Base-by-base conservation (phyloP, 2,329 filamentous ascomycete genomes). In the Epichloe sp. region DNA sequence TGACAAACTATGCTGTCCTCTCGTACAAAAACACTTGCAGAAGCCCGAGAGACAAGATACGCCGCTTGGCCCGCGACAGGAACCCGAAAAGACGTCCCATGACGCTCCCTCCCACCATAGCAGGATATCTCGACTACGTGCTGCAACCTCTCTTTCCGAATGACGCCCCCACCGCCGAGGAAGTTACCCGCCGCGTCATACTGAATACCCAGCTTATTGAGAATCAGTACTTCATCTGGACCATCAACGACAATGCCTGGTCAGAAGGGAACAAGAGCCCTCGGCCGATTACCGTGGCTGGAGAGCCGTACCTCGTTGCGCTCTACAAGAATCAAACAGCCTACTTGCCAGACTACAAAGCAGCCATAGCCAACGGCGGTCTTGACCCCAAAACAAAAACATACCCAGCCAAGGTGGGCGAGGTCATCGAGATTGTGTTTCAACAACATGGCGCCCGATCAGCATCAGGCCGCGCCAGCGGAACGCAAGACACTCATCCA, bases 371-470 rank as follows among this genome's bases (percentile, higher is more conserved):
- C 12, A 75, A 79, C 56, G 54, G 65, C 15, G 78, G 77, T 15
- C 79, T 74, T 67, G 79, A 83, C 53, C 77, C 77, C 0, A 57
- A 53, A 0, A 74, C 69, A 0, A 62, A 65, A 11, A 69, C 73
- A 0, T 82, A 73, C 58, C 75, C 79, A 0, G 77, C 74, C 1
- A 67, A 69, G 43, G 58, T 79, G 2, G 78, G 78, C 26, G 79
- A 83, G 58, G 73, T 79, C 0, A 61, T 79, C 3, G 75, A 78
- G 51, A 74, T 78, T 19, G 71, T 80, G 5, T 66, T 73, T 56
- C 63, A 74, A 71, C 56, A 72, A 66, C 59, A 60, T 61, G 37
- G 62, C 50, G 0, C 55, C 3, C 36, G 36, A 38, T 38, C 36
- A 5, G n/a, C 12, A 38, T 59, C 64, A 1, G 55, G 62, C 6